Evolutionary conservation across 768 basidiomycete species (phyloP).

Genomic region (Serendipita vermifera): DNA sequence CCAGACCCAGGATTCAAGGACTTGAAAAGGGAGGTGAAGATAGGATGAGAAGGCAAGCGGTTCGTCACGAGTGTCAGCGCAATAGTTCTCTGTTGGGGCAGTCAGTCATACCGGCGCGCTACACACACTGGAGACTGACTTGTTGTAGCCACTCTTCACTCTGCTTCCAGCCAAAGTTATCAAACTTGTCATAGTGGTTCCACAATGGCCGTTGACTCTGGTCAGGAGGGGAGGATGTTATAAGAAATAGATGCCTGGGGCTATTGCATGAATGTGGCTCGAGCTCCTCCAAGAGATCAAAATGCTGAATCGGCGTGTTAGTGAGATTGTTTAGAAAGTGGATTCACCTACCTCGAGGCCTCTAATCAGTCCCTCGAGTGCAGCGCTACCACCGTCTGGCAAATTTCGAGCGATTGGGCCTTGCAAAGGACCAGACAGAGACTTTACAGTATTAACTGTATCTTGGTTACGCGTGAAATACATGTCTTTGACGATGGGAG

Average conservation of each 20-base stretch:
- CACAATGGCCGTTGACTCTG: neutral
- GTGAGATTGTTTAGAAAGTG: no score
- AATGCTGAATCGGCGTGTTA: neutral
- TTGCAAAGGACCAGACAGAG: neutral
- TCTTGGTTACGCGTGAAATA: neutral
- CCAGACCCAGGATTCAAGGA: neutral
- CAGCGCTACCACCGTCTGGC: neutral
- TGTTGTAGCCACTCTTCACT: slow-evolving; percentile 1
- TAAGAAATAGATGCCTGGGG: neutral
- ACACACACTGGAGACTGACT: neutral
- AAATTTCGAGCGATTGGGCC: neutral
- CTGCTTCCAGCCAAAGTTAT: slow-evolving; percentile 4
- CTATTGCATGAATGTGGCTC: neutral
- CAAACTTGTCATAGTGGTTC: neutral
- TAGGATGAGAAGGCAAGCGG: neutral
- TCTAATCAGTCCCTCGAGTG: neutral
- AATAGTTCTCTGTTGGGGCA: neutral
- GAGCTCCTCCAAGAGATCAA: neutral
- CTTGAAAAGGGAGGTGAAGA: neutral
- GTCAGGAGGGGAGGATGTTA: slow-evolving; percentile 2
- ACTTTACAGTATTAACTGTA: neutral
- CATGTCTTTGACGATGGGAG: neutral
- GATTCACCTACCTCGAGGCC: neutral
- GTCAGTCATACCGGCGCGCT: no score
- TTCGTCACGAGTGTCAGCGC: neutral